Conservation (phyloP, 1,284 basidiomycete genomes). For the Leccinum variabile region DNA sequence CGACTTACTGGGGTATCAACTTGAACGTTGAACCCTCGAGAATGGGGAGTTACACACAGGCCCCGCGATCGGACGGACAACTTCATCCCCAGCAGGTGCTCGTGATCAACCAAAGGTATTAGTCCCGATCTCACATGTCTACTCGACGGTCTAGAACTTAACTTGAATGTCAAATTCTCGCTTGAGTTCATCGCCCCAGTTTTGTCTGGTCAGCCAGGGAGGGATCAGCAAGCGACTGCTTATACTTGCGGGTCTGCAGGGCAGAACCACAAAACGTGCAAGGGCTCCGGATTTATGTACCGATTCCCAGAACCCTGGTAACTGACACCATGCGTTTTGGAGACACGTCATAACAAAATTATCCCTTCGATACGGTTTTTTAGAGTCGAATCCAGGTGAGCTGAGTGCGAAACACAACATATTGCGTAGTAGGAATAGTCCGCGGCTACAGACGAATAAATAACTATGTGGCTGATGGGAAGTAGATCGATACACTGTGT, state of each 20-base stretch:
- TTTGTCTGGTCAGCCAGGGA: conserved; percentile 21
- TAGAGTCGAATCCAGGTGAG: conserved; percentile 13
- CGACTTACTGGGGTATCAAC: conserved; percentile 12
- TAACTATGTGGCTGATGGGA: conserved; percentile 27
- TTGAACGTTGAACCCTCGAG: conserved; percentile 13
- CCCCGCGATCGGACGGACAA: conserved; percentile 14
- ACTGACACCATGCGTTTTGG: conserved; percentile 31
- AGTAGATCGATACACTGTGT: conserved; percentile 31
- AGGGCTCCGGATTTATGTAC: conserved; percentile 23
- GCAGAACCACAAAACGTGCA: conserved; percentile 27
- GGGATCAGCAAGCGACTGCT: conserved; percentile 24
- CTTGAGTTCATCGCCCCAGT: conserved; percentile 30
- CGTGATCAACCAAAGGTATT: conserved; percentile 6
- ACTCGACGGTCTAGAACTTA: conserved; percentile 29
- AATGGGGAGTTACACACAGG: conserved; percentile 13
- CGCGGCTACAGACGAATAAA: conserved; percentile 38
- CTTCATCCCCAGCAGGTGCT: conserved; percentile 3
- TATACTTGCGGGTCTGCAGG: conserved; percentile 37
- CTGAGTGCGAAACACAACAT: conserved; percentile 28
- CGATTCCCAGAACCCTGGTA: conserved; percentile 30
- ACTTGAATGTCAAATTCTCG: conserved; percentile 14
- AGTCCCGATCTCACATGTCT: conserved; percentile 22
- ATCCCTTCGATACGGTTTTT: conserved; percentile 19
- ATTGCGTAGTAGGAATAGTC: conserved; percentile 28
- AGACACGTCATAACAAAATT: conserved; percentile 23